Conservation (phyloP, 2,329 filamentous ascomycete species). For the Aspergillus awamori region DNA sequence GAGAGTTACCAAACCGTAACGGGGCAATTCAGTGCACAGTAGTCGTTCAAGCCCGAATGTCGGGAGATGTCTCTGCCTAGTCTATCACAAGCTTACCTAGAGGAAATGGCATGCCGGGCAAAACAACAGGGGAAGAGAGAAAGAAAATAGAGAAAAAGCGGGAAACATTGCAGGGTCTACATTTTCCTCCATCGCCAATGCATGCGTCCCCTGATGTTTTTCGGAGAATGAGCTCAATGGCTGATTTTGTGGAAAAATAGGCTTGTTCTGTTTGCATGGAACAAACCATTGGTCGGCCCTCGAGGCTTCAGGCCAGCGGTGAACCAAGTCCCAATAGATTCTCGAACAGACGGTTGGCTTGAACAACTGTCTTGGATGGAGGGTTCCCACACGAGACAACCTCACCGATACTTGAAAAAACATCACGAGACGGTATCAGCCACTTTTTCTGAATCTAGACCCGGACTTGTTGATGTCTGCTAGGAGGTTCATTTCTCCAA, state of each 20-base stretch:
- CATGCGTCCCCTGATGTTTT: slow-evolving; percentile 26
- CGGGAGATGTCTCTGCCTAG: slow-evolving; percentile 10
- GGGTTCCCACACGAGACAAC: slow-evolving; percentile 20
- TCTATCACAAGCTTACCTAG: slow-evolving; percentile 16
- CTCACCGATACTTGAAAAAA: slow-evolving; percentile 22
- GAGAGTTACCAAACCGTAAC: background rate
- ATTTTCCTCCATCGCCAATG: slow-evolving; percentile 12
- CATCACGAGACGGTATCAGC: slow-evolving; percentile 26
- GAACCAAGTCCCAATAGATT: slow-evolving; percentile 20
- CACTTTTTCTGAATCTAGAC: slow-evolving; percentile 17
- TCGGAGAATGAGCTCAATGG: slow-evolving; percentile 16
- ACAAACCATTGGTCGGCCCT: slow-evolving; percentile 12
- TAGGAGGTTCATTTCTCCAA: slow-evolving; percentile 12
- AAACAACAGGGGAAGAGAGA: background rate
- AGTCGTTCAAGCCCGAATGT: slow-evolving; percentile 15
- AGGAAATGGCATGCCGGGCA: no score
- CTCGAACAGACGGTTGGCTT: slow-evolving; percentile 21
- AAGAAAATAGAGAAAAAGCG: slow-evolving; percentile 11
- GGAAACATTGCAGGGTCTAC: slow-evolving; percentile 13
- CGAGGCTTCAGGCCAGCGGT: slow-evolving; percentile 28
- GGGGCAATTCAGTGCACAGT: slow-evolving; percentile 5
- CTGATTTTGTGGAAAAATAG: slow-evolving; percentile 9
- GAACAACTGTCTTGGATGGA: slow-evolving; percentile 29
- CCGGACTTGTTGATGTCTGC: slow-evolving; percentile 10
- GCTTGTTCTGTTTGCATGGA: slow-evolving; percentile 8